A percentile compares a stretch with the other conserved stretches of the same genome.
Conservation (phyloP, 371 early-diverging fungal species). For the Mortierella sp. region DNA sequence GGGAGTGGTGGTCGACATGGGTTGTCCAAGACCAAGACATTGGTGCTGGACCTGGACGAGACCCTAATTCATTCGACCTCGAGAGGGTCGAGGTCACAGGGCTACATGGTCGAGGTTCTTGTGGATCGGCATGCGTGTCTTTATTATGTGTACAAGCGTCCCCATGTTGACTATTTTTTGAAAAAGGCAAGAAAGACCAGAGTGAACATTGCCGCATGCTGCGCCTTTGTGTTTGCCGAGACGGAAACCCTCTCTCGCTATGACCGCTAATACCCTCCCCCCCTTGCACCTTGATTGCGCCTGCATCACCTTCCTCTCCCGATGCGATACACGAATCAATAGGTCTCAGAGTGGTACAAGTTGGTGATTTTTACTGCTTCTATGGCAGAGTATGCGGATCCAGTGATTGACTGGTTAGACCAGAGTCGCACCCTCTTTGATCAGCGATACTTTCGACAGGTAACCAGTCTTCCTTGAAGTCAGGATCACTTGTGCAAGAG, state of each 20-base stretch:
- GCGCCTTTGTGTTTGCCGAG: not conserved
- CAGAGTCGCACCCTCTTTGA: constrained; percentile 78
- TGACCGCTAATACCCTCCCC: too few species aligned
- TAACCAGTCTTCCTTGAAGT: constrained; percentile 29
- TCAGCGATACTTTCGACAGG: constrained; percentile 88
- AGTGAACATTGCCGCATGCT: not conserved
- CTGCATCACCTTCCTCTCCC: too few species aligned
- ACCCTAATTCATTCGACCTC: constrained; percentile 95
- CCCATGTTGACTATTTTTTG: constrained; percentile 95
- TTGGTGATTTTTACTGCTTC: constrained; percentile 99
- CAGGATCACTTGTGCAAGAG: too few species aligned
- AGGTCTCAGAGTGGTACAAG: constrained; percentile 96
- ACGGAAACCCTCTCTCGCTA: not conserved
- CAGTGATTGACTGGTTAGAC: constrained; percentile 96
- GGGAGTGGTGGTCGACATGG: constrained; percentile 16
- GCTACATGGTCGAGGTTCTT: constrained; percentile 90
- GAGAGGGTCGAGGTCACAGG: constrained; percentile 68
- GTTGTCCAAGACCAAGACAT: constrained; percentile 70
- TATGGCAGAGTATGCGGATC: constrained; percentile 97
- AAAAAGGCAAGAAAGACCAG: constrained; percentile 69
- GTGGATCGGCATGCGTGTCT: constrained; percentile 89
- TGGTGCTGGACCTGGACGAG: constrained; percentile 97
- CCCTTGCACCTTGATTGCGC: too few species aligned
- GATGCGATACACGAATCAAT: not conserved
- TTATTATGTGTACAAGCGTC: constrained; percentile 96